phyloP scores from a whole-genome alignment of 208 protist species.

The Crithidia expoeki region DNA sequence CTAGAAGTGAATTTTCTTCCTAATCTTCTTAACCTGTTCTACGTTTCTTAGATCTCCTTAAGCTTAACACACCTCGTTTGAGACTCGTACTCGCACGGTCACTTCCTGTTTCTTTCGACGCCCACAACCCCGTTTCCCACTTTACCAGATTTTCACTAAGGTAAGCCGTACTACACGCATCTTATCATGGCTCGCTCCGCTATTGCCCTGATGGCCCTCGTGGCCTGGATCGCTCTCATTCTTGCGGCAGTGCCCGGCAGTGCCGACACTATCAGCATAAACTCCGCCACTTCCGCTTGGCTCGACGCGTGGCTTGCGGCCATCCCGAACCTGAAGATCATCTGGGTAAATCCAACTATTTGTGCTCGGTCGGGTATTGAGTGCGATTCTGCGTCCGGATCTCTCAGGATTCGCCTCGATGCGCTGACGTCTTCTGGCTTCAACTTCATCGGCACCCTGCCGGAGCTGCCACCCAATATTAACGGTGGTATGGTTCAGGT shows the following conservation, averaged over 20 bases:
- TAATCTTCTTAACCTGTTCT: no score
- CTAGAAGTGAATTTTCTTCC: no score
- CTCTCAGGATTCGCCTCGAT: conserved; percentile 28
- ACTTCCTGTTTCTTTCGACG: no score
- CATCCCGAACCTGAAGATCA: conserved; percentile 27
- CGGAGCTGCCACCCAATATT: conserved; percentile 11
- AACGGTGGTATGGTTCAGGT: conserved; percentile 16
- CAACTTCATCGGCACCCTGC: conserved; percentile 33
- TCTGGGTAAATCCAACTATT: conserved; percentile 26
- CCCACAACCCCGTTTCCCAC: neutral
- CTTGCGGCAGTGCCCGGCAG: conserved; percentile 8
- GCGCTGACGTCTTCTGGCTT: conserved; percentile 20
- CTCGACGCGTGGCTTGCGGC: conserved; percentile 16
- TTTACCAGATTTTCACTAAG: neutral
- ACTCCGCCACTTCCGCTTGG: conserved; percentile 3
- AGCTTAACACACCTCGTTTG: no score
- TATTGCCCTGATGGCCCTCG: conserved; percentile 3
- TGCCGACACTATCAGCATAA: conserved; percentile 17
- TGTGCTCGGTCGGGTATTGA: conserved; percentile 27
- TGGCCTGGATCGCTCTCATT: conserved; percentile 10
- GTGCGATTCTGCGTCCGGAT: conserved; percentile 4
- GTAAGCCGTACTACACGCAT: neutral
- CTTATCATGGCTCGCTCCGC: conserved; percentile 14
- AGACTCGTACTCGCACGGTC: no score
- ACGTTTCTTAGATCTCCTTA: no score